Percentiles rank a stretch among this genome's conserved stretches.
Evolutionary conservation across 1,284 basidiomycete species (phyloP).

Genomic region (Laetiporus sulphureus): DNA sequence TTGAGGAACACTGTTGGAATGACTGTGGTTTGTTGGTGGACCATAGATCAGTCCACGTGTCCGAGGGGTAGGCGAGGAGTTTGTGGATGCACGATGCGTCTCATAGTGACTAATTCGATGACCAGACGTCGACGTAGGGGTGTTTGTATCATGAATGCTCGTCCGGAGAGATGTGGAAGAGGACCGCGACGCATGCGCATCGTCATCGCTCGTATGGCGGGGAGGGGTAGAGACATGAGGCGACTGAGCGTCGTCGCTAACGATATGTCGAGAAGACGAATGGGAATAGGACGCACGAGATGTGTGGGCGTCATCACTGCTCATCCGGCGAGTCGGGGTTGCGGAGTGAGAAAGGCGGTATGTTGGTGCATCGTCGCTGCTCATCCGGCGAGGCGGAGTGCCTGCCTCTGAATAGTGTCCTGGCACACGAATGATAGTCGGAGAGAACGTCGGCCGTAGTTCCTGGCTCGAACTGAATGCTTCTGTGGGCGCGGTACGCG

Average conservation of each 20-base stretch:
- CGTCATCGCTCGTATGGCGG: conserved; percentile 4
- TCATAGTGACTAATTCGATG: no score
- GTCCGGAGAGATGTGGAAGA: conserved; percentile 7
- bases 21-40: conserved; percentile 14
- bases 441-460: conserved; percentile 58
- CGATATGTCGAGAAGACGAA: no score
- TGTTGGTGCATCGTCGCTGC: conserved; percentile 8
- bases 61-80: conserved; percentile 10
- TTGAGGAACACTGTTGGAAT: conserved; percentile 14
- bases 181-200: not conserved
- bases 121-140: no score
- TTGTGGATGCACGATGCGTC: no score
- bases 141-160: conserved; percentile 8
- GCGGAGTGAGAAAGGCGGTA: no score
- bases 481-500: conserved; percentile 14
- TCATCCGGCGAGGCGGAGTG: conserved; percentile 11
- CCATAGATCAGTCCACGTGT: conserved; percentile 21
- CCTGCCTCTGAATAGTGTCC: conserved; percentile 35
- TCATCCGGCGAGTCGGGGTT: conserved; percentile 7
- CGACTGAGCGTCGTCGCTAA: no score
- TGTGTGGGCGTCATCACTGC: conserved; percentile 6
- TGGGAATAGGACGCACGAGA: no score
- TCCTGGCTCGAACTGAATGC: conserved; percentile 41
- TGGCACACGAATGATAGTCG: conserved; percentile 59
- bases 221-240: conserved; percentile 2